A percentile compares a stretch with the other conserved stretches of the same genome.
phyloP scores from a whole-genome alignment of 257 asterid species.

The Anisodus tanguticus region DNA sequence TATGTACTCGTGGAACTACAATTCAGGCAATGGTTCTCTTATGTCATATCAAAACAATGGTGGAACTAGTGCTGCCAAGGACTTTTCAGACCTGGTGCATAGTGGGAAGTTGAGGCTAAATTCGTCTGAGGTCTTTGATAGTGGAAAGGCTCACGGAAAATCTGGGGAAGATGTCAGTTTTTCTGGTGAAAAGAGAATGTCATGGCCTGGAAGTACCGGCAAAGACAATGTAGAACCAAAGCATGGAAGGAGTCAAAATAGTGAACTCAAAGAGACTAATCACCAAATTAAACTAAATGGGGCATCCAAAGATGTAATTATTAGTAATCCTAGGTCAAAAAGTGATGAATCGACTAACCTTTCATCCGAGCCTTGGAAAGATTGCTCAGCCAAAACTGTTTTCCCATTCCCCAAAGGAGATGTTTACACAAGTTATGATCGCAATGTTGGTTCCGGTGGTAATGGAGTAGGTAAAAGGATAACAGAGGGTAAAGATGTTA shows the following conservation, averaged over 20 bases:
- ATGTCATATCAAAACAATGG: conserved; percentile 28
- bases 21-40: conserved; percentile 30
- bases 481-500: conserved; percentile 26
- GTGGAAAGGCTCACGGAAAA: conserved; percentile 25
- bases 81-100: conserved; percentile 29
- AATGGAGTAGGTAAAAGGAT: conserved; percentile 30
- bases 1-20: conserved; percentile 34
- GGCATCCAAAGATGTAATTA: conserved; percentile 18
- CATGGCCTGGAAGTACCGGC: conserved; percentile 28
- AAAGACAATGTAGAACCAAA: conserved; percentile 28
- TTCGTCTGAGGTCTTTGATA: conserved; percentile 24
- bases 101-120: conserved; percentile 32
- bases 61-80: conserved; percentile 20
- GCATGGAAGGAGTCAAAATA: conserved; percentile 32
- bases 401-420: conserved; percentile 34
- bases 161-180: conserved; percentile 27
- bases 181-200: conserved; percentile 28
- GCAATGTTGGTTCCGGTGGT: conserved; percentile 27
- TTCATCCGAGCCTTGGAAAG: conserved; percentile 31
- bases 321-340: conserved; percentile 25
- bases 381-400: conserved; percentile 30
- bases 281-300: conserved; percentile 25
- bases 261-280: conserved; percentile 32
- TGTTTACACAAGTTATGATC: conserved; percentile 28
- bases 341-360: conserved; percentile 13